Evolutionary conservation across 2,329 filamentous ascomycete species (phyloP).

Genomic region (Hymenoscyphus scutula): DNA sequence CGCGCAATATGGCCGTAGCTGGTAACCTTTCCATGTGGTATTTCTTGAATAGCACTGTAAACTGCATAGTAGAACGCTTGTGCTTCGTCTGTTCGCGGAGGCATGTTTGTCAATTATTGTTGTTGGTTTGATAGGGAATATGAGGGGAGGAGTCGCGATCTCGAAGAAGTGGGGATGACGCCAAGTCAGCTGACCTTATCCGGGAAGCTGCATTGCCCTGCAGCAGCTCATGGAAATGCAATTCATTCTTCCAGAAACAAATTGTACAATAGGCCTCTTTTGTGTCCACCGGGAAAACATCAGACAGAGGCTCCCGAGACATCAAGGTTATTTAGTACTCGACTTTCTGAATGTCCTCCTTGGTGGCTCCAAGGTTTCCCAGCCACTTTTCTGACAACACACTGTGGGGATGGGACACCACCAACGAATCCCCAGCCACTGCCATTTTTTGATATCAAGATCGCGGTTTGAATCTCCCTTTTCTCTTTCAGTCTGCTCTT

Average conservation of each 20-base stretch:
- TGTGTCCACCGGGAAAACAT: not conserved
- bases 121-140: too few relatives aligned
- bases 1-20: conserved; percentile 80
- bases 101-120: conserved; percentile 2
- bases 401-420: not conserved
- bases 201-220: not conserved
- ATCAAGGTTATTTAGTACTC: not conserved
- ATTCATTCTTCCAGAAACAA: not conserved
- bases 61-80: conserved; percentile 73
- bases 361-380: not conserved
- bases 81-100: conserved; percentile 73
- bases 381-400: not conserved
- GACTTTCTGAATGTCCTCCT: not conserved
- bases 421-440: conserved; percentile 14
- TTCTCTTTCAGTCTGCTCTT: not conserved
- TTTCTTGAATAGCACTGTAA: conserved; percentile 80
- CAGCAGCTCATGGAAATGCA: not conserved
- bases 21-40: conserved; percentile 80
- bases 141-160: too few relatives aligned
- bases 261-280: not conserved
- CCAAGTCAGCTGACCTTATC: not conserved
- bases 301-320: not conserved
- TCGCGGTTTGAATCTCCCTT: not conserved
- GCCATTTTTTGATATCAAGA: not conserved
- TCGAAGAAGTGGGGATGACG: not conserved